Base-by-base conservation (phyloP, 2,329 filamentous ascomycete species). In the Teratosphaeria zuluensis region DNA sequence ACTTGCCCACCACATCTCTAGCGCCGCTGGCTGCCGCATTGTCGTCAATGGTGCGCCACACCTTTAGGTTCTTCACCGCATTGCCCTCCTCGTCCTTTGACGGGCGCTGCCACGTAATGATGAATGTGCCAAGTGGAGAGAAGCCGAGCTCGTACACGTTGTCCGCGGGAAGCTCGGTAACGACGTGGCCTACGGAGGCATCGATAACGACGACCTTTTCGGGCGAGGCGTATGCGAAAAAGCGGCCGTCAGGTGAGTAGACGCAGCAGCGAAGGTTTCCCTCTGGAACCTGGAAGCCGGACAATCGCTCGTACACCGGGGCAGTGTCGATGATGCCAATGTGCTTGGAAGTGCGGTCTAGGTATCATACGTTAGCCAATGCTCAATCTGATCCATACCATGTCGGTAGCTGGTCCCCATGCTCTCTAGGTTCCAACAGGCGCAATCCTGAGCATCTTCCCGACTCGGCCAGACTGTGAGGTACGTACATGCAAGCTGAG, bases 61-160 rank as follows among this genome's bases (percentile, higher is more conserved):
- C 87, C 81, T 96, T 97, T 64, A 99, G 80, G 73, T 99, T 99
- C 83, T 96, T 96, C 67, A 85, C 87, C 53, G 94, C 91, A 74
- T 96, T 90, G 59, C 94, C 94, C 61, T 89, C 87, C 70, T 92
- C 92, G 70, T 97, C 92, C 79, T 97, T 97, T 65, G 84, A 82
- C 8, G 91, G 88, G 38, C 94, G 86, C 79, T 99, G 92, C 91
- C 92, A 97, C 57, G 94, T 97, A 72, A 95, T 96, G 72, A 97
- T 80, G 75, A 89, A 99, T 59, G 89, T 94, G 62, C 94, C 94
- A 58, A 86, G 81, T 4, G 92, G 94, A 30, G 94, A 99, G 77
- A 99, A 99, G 64, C 87, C 90, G 61, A 99, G 80, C 74, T 99
- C 94, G 78, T 90, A 96, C 64, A 97, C 91, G 71, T 95, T 92